A percentile compares a stretch with the other conserved stretches of the same genome.
phyloP scores from a whole-genome alignment of 768 basidiomycete species.

The Cystofilobasidium macerans region DNA sequence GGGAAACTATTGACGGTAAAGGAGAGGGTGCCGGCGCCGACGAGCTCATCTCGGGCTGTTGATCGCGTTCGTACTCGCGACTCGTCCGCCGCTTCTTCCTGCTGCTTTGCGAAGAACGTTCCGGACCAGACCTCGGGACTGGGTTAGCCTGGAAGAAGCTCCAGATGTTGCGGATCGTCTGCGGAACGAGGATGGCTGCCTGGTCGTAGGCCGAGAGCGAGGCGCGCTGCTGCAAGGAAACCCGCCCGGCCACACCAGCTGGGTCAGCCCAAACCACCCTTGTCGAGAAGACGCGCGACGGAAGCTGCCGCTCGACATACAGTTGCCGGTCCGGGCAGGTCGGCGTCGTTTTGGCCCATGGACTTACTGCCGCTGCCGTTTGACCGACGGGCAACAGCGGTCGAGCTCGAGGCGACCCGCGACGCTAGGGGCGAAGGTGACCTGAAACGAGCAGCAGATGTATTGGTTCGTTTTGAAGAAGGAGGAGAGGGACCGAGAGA shows the following conservation, averaged over 20 bases:
- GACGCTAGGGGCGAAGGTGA: background rate
- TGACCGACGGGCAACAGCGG: background rate
- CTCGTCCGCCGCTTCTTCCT: background rate
- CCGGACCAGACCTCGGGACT: background rate
- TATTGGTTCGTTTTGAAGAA: background rate
- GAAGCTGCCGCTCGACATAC: background rate
- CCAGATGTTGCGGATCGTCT: background rate
- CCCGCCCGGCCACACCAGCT: background rate
- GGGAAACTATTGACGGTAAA: background rate
- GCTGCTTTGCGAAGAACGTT: background rate
- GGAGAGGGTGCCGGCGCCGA: background rate
- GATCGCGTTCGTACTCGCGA: too few relatives aligned
- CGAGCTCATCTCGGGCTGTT: background rate
- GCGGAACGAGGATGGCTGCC: background rate
- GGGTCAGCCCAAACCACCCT: background rate
- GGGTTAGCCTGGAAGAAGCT: background rate
- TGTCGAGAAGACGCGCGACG: too few relatives aligned
- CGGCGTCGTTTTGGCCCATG: too few relatives aligned
- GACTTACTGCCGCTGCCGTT: background rate
- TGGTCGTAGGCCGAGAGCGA: background rate
- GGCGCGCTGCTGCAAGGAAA: background rate
- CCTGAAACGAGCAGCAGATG: background rate
- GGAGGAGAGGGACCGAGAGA: background rate
- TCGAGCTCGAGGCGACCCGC: background rate
- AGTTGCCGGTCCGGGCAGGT: conserved; percentile 4